Evolutionary conservation across 495 filamentous ascomycete species (phyloP).

Genomic region (Aspergillus baeticus): DNA sequence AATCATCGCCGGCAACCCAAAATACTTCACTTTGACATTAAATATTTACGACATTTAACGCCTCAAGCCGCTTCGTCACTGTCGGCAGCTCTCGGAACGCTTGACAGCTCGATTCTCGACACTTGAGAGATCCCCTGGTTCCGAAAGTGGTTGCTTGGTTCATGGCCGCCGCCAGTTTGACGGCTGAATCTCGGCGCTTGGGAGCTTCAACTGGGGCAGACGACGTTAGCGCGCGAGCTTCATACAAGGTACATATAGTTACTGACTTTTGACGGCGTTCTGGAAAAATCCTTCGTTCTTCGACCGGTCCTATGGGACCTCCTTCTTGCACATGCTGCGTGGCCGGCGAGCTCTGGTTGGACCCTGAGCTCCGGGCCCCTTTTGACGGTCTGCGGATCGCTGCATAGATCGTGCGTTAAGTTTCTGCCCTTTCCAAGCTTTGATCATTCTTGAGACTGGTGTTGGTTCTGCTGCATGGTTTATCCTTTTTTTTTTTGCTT

Average conservation of each 20-base stretch:
- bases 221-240: neutral
- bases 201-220: too few relatives aligned
- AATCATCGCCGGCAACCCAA: too few relatives aligned
- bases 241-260: constrained; percentile 4
- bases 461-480: constrained; percentile 8
- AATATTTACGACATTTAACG: too few relatives aligned
- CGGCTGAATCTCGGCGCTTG: too few relatives aligned
- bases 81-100: too few relatives aligned
- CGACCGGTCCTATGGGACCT: neutral
- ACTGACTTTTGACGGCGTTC: constrained; percentile 4
- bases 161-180: too few relatives aligned
- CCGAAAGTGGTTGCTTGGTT: too few relatives aligned
- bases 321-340: neutral
- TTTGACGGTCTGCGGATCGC: neutral
- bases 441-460: constrained; percentile 1
- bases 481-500: constrained; percentile 5
- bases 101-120: too few relatives aligned
- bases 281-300: constrained; percentile 1
- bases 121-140: too few relatives aligned
- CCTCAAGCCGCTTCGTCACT: too few relatives aligned
- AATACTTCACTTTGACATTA: too few relatives aligned
- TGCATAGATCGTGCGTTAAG: constrained; percentile 4
- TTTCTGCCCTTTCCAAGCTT: neutral
- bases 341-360: constrained; percentile 2
- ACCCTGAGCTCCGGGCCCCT: neutral